Percentiles rank a stretch among this genome's conserved stretches.
These are phyloP conservation scores for Panicum miliaceum DNA, from an alignment of 176 grass and related monocot genomes.

Conservation along the genomic window DNA sequence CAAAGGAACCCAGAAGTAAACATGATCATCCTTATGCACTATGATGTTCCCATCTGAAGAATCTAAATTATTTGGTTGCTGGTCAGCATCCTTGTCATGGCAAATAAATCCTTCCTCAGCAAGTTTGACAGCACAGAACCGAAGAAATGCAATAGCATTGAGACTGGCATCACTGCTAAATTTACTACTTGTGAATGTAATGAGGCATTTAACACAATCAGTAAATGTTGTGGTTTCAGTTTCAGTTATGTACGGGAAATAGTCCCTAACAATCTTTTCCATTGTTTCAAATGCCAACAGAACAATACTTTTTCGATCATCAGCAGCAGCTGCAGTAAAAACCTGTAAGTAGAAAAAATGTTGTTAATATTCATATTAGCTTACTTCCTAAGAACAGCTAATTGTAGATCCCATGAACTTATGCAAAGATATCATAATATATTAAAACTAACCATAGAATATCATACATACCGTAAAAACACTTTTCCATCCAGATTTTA, in stretches of 20 bases:
- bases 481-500: slow-evolving; percentile 99
- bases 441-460: slow-evolving; percentile 21
- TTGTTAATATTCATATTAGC: slow-evolving; percentile 29
- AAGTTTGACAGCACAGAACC: slow-evolving; percentile 96
- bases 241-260: slow-evolving; percentile 99
- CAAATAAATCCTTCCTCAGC: slow-evolving; percentile 83
- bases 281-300: slow-evolving; percentile 97
- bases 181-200: slow-evolving; percentile 97
- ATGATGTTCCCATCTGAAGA: slow-evolving; percentile 52
- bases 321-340: slow-evolving; percentile 82
- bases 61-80: slow-evolving; percentile 57
- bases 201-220: slow-evolving; percentile 97
- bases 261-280: slow-evolving; percentile 99
- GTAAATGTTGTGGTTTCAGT: slow-evolving; percentile 96
- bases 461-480: slow-evolving; percentile 77
- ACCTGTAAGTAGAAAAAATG: slow-evolving; percentile 59
- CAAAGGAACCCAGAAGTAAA: slow-evolving; percentile 94
- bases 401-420: slow-evolving; percentile 11
- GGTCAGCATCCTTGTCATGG: slow-evolving; percentile 64
- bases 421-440: slow-evolving; percentile 32
- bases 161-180: slow-evolving; percentile 97
- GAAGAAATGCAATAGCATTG: slow-evolving; percentile 99
- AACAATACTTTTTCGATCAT: slow-evolving; percentile 97
- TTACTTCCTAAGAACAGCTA: slow-evolving; percentile 37
- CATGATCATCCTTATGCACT: slow-evolving; percentile 78